Evolutionary conservation across 2,329 filamentous ascomycete genomes (phyloP).

Genomic region (Neonectria magnoliae): DNA sequence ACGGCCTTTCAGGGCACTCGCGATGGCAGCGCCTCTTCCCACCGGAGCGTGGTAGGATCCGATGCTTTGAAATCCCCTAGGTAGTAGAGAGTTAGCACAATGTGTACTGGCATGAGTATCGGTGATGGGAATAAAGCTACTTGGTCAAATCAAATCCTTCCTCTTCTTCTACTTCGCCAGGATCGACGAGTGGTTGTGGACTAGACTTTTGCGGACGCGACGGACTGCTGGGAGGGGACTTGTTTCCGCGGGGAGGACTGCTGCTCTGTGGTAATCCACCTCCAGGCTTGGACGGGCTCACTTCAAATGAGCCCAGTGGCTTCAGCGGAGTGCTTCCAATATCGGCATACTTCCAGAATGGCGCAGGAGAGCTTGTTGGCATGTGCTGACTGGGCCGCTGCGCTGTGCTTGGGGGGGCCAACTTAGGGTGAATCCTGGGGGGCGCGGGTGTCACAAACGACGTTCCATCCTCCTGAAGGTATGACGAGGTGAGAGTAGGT

Average conservation of each 20-base stretch:
- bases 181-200: constrained; percentile 42
- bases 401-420: constrained; percentile 82
- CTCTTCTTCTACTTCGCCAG: constrained; percentile 56
- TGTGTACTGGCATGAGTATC: not conserved
- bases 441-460: constrained; percentile 79
- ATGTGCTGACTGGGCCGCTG: constrained; percentile 86
- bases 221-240: constrained; percentile 65
- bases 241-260: constrained; percentile 62
- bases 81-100: constrained; percentile 23
- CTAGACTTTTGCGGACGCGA: constrained; percentile 53
- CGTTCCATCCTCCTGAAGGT: constrained; percentile 66
- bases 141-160: constrained; percentile 68
- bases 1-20: constrained; percentile 52
- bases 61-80: constrained; percentile 72
- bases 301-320: constrained; percentile 58
- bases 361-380: constrained; percentile 84
- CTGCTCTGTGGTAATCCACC: constrained; percentile 62
- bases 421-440: constrained; percentile 75
- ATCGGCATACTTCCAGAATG: constrained; percentile 89
- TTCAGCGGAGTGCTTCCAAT: constrained; percentile 77
- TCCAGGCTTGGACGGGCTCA: constrained; percentile 66
- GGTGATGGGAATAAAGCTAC: constrained; percentile 49
- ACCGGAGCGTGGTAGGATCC: constrained; percentile 69
- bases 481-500: constrained; percentile 70
- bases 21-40: constrained; percentile 57